A percentile compares a stretch with the other conserved stretches of the same genome.
phyloP scores from a whole-genome alignment of 352 stramenopile genomes.

The Pythium insidiosum region DNA sequence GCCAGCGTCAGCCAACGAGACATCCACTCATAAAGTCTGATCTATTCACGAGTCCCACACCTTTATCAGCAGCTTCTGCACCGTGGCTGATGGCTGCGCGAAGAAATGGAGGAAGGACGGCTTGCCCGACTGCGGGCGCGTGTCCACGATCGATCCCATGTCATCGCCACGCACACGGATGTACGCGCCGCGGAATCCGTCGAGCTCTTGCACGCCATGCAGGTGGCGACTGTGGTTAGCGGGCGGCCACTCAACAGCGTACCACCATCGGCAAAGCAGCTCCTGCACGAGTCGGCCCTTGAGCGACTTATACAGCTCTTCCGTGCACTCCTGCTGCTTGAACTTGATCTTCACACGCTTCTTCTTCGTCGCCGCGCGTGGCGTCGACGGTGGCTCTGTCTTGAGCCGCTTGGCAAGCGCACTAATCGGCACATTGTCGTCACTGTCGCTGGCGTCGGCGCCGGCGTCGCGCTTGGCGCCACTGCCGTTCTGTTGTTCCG shows the following conservation, averaged over 20 bases:
- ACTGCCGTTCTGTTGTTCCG: background rate
- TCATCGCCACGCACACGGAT: slow-evolving; percentile 81
- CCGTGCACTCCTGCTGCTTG: slow-evolving; percentile 79
- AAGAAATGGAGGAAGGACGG: slow-evolving; percentile 84
- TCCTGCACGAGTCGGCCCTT: slow-evolving; percentile 73
- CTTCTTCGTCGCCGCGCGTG: slow-evolving; percentile 31
- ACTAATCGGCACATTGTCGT: slow-evolving; percentile 70
- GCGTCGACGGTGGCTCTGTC: slow-evolving; percentile 8
- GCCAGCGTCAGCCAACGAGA: background rate
- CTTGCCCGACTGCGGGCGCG: slow-evolving; percentile 51
- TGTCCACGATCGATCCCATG: slow-evolving; percentile 82
- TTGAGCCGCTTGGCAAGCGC: slow-evolving; percentile 50
- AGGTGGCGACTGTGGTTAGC: slow-evolving; percentile 26
- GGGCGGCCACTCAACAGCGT: slow-evolving; percentile 71
- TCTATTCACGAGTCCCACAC: background rate
- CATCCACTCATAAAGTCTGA: background rate
- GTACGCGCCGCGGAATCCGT: slow-evolving; percentile 68
- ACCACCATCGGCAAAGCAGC: slow-evolving; percentile 83
- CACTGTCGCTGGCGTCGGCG: slow-evolving; percentile 37
- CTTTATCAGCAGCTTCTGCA: slow-evolving; percentile 63
- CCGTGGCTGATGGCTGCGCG: slow-evolving; percentile 55
- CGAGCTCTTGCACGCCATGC: slow-evolving; percentile 72
- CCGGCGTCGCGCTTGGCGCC: slow-evolving; percentile 18
- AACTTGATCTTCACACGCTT: slow-evolving; percentile 82
- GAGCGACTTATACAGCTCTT: slow-evolving; percentile 71